Base-by-base conservation (phyloP, 768 basidiomycete species). In the Coprinopsis cinerea region DNA sequence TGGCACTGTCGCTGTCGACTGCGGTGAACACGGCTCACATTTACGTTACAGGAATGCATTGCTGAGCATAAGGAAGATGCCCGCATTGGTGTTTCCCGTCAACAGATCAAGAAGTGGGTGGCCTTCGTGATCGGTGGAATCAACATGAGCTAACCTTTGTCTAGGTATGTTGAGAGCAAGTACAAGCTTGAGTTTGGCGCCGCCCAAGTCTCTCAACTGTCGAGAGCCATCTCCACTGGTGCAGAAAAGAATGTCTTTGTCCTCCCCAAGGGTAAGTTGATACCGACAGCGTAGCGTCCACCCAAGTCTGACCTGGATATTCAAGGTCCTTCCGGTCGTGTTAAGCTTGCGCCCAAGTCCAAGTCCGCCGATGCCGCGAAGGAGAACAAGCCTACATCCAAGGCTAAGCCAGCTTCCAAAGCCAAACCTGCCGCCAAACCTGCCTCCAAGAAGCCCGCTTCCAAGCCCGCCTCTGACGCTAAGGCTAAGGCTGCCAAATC, bases 101-200 rank as follows among this genome's bases (percentile, higher is more conserved):
- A 84, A 48, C 79, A 84, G 60, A 93, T 96, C 73, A 96, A 96
- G 82, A 95, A 90, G 88, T 94, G 73, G 52, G 58, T 54, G 49
- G 45, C 28, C 24, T 43, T 23, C 26, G 44, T 25, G 44, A 37
- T 17, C 22, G 9, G 44, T 22, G 6, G 30, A 26, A 27, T 50
- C 48, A 46, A 30, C 51, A 55, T 54, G 62, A 34, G 61, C 51
- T 20, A 54, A 54, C 45, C 47, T 39, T 24, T 13, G 44, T 24
- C 9, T 49, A 93, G 91, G 73, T 96, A 69, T 66, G 84, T 96
- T 48, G 91, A 92, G 68, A 74, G 78, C 50, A 81, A 75, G 58
- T 96, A 93, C 75, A 82, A 83, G 59, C 72, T 96, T 48, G 79
- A 83, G 57, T 85, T 92, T 54, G 85, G 83, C 46, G 74, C 84